A percentile compares a stretch with the other conserved stretches of the same genome.
phyloP scores from a whole-genome alignment of 73 alveolate genomes.

The Durusdinium trenchii region DNA sequence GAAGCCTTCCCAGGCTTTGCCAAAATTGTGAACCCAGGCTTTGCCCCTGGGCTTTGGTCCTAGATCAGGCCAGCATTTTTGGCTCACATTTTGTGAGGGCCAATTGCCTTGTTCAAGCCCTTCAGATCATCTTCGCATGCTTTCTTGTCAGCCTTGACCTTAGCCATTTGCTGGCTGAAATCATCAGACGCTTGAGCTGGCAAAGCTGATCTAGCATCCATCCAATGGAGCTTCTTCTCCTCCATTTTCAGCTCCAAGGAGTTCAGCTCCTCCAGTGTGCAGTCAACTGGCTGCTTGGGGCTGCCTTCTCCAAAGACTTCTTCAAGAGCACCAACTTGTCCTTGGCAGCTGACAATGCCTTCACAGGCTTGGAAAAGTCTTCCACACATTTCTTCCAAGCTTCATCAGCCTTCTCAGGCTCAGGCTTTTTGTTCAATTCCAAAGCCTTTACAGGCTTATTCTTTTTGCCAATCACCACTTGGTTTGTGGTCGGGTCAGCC shows the following conservation, averaged over 20 bases:
- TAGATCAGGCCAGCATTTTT: neutral
- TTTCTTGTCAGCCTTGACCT: neutral
- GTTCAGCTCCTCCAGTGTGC: neutral
- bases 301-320: neutral
- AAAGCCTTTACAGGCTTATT: neutral
- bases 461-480: neutral
- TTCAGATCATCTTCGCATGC: neutral
- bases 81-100: constrained; percentile 33
- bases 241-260: neutral
- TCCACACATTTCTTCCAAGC: too few species aligned
- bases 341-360: neutral
- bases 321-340: neutral
- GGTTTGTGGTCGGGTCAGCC: neutral
- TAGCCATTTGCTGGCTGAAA: neutral
- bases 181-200: neutral
- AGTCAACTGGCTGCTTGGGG: too few species aligned
- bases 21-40: neutral
- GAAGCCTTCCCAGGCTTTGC: neutral
- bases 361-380: neutral
- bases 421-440: too few species aligned
- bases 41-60: neutral
- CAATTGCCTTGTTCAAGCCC: neutral
- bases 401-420: neutral
- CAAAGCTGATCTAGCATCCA: neutral
- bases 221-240: neutral